phyloP scores from a whole-genome alignment of 495 filamentous ascomycete species.

The Neurospora sp. region DNA sequence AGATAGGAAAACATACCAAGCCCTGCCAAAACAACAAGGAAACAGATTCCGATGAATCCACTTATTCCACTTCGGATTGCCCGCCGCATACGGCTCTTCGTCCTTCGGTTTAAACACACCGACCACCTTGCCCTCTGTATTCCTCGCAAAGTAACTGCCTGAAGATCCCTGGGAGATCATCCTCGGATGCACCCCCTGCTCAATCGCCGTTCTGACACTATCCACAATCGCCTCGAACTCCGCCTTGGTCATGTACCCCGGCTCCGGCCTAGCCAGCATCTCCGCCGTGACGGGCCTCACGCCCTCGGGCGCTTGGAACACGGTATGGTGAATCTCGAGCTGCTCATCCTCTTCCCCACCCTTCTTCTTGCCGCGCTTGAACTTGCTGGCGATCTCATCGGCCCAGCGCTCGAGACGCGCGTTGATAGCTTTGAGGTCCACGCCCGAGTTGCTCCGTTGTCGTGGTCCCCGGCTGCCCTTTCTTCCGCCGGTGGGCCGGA shows the following conservation, averaged over 20 bases:
- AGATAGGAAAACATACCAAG: constrained; percentile 47
- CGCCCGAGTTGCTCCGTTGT: constrained; percentile 69
- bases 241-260: constrained; percentile 53
- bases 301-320: constrained; percentile 86
- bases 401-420: constrained; percentile 93
- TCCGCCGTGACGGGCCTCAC: constrained; percentile 69
- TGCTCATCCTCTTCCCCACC: constrained; percentile 62
- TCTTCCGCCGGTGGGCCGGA: constrained; percentile 37
- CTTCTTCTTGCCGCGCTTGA: constrained; percentile 78
- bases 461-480: background rate
- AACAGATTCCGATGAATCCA: constrained; percentile 93
- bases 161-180: constrained; percentile 96
- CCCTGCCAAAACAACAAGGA: constrained; percentile 91
- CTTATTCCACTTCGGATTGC: constrained; percentile 92
- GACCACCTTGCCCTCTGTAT: constrained; percentile 83
- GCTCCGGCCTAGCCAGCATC: constrained; percentile 46
- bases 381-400: constrained; percentile 93
- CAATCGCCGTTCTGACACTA: constrained; percentile 80
- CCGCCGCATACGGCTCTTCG: constrained; percentile 89
- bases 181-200: constrained; percentile 82
- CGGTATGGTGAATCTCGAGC: constrained; percentile 92
- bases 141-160: constrained; percentile 94
- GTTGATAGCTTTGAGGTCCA: constrained; percentile 98
- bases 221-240: constrained; percentile 87
- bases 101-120: constrained; percentile 99